Percentiles rank a stretch among this genome's conserved stretches.
Conservation (phyloP, 2,329 filamentous ascomycete genomes). For the Sclerotinia sclerotiorum region DNA sequence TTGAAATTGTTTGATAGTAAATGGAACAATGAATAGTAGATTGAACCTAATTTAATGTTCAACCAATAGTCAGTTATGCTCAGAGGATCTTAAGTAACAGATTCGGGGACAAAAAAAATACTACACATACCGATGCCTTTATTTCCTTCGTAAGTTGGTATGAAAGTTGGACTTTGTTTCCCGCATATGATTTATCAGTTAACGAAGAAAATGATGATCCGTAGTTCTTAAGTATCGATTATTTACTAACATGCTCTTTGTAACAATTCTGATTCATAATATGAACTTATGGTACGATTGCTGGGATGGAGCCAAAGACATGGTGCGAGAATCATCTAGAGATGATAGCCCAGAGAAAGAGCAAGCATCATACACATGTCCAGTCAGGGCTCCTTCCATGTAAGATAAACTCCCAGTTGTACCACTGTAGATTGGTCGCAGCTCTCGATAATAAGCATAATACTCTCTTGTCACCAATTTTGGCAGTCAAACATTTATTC, state of each 20-base stretch:
- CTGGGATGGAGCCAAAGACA: not conserved
- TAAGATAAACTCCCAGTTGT: not conserved
- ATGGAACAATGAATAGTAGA: no score
- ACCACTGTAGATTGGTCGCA: not conserved
- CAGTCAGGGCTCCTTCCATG: not conserved
- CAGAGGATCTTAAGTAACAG: not conserved
- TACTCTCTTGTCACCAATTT: not conserved
- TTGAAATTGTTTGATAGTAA: not conserved
- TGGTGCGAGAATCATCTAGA: not conserved
- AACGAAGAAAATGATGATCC: not conserved
- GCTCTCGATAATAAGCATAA: not conserved
- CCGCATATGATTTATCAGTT: not conserved
- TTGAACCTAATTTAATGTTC: not conserved
- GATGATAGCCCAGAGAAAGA: not conserved
- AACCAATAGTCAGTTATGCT: not conserved
- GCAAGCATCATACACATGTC: not conserved
- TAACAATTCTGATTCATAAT: not conserved
- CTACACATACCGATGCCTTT: not conserved
- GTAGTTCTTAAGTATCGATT: not conserved
- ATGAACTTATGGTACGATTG: not conserved
- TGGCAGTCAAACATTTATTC: not conserved
- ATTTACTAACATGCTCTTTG: not conserved
- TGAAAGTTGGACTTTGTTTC: not conserved
- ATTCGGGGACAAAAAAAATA: not conserved
- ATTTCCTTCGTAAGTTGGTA: not conserved